phyloP scores from a whole-genome alignment of 257 asterid species.

The Oldenlandia corymbosa region DNA sequence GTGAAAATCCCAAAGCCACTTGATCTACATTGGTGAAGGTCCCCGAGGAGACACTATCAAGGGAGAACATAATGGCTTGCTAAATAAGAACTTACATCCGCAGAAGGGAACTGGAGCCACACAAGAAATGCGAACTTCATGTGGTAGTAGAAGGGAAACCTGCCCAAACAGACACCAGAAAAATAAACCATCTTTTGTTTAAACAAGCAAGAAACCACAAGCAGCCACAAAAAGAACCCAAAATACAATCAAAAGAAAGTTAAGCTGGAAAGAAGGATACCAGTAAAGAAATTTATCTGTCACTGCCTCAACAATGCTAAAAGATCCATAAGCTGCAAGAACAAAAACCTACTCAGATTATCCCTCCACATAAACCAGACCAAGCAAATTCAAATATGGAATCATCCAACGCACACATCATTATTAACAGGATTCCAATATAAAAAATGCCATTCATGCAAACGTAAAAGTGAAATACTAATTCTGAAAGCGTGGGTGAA shows the following conservation, averaged over 20 bases:
- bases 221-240: background rate
- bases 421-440: background rate
- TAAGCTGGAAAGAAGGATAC: conserved; percentile 26
- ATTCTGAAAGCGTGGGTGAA: no score
- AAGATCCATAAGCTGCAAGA: conserved; percentile 93
- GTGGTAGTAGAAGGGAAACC: conserved; percentile 88
- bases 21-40: background rate
- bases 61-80: no score
- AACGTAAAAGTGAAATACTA: background rate
- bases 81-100: conserved; percentile 82
- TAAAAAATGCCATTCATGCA: background rate
- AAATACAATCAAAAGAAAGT: background rate
- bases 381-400: background rate
- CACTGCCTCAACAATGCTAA: conserved; percentile 65
- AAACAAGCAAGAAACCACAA: background rate
- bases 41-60: background rate
- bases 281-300: conserved; percentile 74
- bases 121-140: conserved; percentile 94
- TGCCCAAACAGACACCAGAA: conserved; percentile 32
- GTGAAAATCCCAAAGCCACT: background rate
- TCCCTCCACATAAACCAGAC: background rate
- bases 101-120: conserved; percentile 91
- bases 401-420: background rate
- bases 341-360: background rate
- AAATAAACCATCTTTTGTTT: conserved; percentile 3